Conservation (phyloP, 805 yeast species). For the Hanseniaspora nectarophila region DNA sequence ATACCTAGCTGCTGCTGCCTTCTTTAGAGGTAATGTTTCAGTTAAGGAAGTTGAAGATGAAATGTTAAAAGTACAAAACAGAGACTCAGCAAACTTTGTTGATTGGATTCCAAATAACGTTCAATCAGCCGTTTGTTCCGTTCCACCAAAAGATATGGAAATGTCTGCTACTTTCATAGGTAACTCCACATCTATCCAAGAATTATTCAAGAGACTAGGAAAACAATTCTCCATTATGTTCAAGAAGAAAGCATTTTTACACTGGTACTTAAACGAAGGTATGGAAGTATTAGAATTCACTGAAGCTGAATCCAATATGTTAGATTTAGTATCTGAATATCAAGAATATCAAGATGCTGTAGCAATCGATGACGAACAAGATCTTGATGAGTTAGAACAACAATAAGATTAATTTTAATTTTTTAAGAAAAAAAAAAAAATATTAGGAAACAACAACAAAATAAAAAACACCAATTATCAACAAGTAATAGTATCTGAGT, state of each 20-base stretch:
- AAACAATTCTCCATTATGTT: slow-evolving; percentile 87
- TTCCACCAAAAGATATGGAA: slow-evolving; percentile 73
- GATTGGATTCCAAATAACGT: slow-evolving; percentile 96
- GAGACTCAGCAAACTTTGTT: slow-evolving; percentile 72
- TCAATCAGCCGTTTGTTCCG: slow-evolving; percentile 86
- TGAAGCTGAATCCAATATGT: slow-evolving; percentile 87
- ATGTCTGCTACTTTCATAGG: slow-evolving; percentile 90
- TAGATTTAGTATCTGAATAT: slow-evolving; percentile 76
- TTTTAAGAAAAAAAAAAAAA: too few relatives aligned
- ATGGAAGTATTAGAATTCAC: slow-evolving; percentile 92
- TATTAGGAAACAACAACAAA: too few relatives aligned
- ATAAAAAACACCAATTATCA: too few relatives aligned
- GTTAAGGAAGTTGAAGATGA: slow-evolving; percentile 91
- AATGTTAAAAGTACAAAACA: slow-evolving; percentile 71
- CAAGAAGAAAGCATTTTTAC: slow-evolving; percentile 87
- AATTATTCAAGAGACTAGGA: slow-evolving; percentile 77
- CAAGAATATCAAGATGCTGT: slow-evolving; percentile 85
- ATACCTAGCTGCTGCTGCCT: slow-evolving; percentile 84
- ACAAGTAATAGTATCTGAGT: background rate
- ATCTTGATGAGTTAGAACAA: slow-evolving; percentile 40
- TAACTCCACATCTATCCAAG: slow-evolving; percentile 86
- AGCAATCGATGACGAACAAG: slow-evolving; percentile 54
- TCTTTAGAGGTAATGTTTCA: slow-evolving; percentile 87
- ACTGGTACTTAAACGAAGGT: slow-evolving; percentile 92
- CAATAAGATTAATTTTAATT: slow-evolving; percentile 38